phyloP scores from a whole-genome alignment of 192 early-diverging fungal species.

The Rhizophagus clarus region DNA sequence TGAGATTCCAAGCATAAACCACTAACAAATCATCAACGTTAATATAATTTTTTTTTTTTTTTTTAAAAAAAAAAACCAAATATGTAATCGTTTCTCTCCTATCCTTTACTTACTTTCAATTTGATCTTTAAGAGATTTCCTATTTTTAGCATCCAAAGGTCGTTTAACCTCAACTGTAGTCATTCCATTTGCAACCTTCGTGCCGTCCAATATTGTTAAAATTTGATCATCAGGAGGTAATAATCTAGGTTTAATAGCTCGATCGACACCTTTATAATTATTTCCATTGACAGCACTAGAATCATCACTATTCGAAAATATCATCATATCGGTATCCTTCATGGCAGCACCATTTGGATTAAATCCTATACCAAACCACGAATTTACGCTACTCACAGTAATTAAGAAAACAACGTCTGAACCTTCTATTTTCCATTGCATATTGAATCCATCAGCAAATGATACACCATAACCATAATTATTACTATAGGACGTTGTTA shows the following conservation, averaged over 20 bases:
- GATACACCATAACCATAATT: not conserved
- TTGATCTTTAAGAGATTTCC: not conserved
- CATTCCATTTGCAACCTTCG: not conserved
- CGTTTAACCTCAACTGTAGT: not conserved
- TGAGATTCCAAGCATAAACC: not conserved
- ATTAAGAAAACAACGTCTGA: not conserved
- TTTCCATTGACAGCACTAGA: not conserved
- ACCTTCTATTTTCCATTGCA: not conserved
- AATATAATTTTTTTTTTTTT: not conserved
- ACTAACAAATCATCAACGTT: not conserved
- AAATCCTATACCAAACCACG: not conserved
- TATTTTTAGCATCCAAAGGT: not conserved
- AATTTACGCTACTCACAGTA: not conserved
- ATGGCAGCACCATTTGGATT: not conserved
- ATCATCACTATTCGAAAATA: not conserved
- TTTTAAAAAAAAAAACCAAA: not conserved
- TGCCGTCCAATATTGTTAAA: not conserved
- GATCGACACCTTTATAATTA: not conserved
- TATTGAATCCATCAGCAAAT: not conserved
- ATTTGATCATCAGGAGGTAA: not conserved
- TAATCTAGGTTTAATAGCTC: not conserved
- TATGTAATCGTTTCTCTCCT: too few relatives aligned
- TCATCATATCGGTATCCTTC: not conserved
- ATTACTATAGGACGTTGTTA: not conserved
- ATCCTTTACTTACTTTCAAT: not conserved